Evolutionary conservation across 1,139 yeast genomes (phyloP).

Genomic region (Sugiyamaella sp.): DNA sequence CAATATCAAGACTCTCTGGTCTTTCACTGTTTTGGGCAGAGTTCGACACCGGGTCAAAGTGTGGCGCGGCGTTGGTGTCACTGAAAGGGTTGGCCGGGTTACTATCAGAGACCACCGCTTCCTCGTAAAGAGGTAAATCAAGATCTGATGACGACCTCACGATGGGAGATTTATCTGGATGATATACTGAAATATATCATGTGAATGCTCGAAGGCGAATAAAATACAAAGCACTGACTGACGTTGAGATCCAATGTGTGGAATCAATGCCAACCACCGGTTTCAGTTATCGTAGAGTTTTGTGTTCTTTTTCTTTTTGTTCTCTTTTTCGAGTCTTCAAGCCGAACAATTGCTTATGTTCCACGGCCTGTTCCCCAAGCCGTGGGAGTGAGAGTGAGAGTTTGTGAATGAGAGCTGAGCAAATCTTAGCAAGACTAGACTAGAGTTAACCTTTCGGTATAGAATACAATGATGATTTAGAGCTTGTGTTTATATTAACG

Average conservation of each 20-base stretch:
- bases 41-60: too few species aligned
- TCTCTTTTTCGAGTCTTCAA: too few species aligned
- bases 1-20: slow-evolving; percentile 28
- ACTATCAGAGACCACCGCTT: slow-evolving; percentile 17
- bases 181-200: slow-evolving; percentile 6
- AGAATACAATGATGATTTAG: neutral
- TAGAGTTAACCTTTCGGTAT: neutral
- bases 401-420: neutral
- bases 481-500: neutral
- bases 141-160: slow-evolving; percentile 27
- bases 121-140: slow-evolving; percentile 27
- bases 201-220: neutral
- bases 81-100: slow-evolving; percentile 13
- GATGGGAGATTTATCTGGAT: slow-evolving; percentile 11
- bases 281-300: too few species aligned
- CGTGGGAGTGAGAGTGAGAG: too few species aligned
- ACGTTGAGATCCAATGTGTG: neutral
- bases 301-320: too few species aligned
- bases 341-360: too few species aligned
- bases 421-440: neutral
- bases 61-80: too few species aligned
- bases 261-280: too few species aligned
- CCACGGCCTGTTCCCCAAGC: too few species aligned
- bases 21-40: neutral
- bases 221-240: neutral